phyloP scores from a whole-genome alignment of 2,329 filamentous ascomycete species.

The Ambrosiella xylebori region DNA sequence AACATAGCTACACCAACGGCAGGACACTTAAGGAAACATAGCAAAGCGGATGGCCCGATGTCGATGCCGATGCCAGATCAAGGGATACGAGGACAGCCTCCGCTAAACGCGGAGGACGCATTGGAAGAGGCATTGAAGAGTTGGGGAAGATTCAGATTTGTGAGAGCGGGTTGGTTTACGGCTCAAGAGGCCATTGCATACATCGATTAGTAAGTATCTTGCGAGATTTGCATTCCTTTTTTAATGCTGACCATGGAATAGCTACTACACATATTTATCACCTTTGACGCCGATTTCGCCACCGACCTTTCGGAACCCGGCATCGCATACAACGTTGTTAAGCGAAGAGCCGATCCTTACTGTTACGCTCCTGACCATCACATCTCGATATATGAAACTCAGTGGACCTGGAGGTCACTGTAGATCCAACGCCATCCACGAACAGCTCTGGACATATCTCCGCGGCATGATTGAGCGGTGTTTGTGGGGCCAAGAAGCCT shows the following conservation, averaged over 20 bases:
- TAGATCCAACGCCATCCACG: constrained; percentile 78
- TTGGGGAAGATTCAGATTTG: constrained; percentile 88
- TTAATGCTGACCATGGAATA: constrained; percentile 18
- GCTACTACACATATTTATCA: constrained; percentile 80
- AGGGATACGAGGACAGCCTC: constrained; percentile 12
- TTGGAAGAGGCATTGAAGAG: constrained; percentile 50
- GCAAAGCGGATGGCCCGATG: background rate
- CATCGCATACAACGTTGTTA: constrained; percentile 61
- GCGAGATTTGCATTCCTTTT: constrained; percentile 7
- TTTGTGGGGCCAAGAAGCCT: constrained; percentile 91
- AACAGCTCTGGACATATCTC: constrained; percentile 87
- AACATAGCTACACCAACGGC: background rate
- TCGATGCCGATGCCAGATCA: constrained; percentile 25
- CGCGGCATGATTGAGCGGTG: constrained; percentile 90
- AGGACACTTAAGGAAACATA: constrained; percentile 6
- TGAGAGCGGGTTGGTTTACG: constrained; percentile 93
- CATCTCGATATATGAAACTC: constrained; percentile 71
- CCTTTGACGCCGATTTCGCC: constrained; percentile 88
- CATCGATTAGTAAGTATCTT: constrained; percentile 58
- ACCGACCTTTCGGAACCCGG: constrained; percentile 72
- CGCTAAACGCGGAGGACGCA: constrained; percentile 15
- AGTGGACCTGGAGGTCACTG: constrained; percentile 65
- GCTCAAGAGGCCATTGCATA: constrained; percentile 85
- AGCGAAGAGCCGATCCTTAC: constrained; percentile 85
- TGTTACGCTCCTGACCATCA: constrained; percentile 78